Evolutionary conservation across 139 green algal species (phyloP).

Genomic region (Picochlorum sp.): DNA sequence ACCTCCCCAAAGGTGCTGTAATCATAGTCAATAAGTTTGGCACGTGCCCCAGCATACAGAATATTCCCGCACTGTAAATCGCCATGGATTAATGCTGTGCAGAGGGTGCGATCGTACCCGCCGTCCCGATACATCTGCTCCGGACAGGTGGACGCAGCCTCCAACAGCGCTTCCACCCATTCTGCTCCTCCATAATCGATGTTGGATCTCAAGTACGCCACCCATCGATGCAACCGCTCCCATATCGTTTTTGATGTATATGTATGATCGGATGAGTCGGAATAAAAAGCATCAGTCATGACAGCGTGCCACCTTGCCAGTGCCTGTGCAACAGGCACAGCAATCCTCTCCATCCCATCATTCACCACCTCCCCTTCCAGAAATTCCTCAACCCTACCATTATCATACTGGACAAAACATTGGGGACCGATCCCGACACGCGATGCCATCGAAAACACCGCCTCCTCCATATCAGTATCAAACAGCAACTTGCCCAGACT

Average conservation of each 20-base stretch:
- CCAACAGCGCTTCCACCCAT: no score
- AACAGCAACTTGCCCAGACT: no score
- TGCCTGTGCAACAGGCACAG: slow-evolving; percentile 36
- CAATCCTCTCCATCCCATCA: slow-evolving; percentile 20
- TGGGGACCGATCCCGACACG: slow-evolving; percentile 40
- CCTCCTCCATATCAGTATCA: no score
- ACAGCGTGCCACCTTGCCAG: slow-evolving; percentile 48
- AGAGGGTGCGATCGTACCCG: background rate
- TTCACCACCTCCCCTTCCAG: slow-evolving; percentile 34
- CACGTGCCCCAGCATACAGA: slow-evolving; percentile 23
- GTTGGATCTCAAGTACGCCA: no score
- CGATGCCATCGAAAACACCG: slow-evolving; percentile 30
- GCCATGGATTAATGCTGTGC: slow-evolving; percentile 57
- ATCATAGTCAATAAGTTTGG: slow-evolving; percentile 65
- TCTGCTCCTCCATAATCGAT: no score
- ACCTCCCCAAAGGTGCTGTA: slow-evolving; percentile 23
- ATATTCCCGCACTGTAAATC: slow-evolving; percentile 72
- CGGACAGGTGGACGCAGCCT: no score
- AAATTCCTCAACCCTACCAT: slow-evolving; percentile 57
- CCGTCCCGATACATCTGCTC: no score
- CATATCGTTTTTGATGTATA: slow-evolving; percentile 11
- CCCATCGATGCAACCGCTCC: slow-evolving; percentile 25
- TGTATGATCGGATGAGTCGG: no score
- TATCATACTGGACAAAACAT: slow-evolving; percentile 48
- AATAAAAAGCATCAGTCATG: slow-evolving; percentile 19